Evolutionary conservation across 768 basidiomycete genomes (phyloP).

Genomic region (Termitomyces sp.): DNA sequence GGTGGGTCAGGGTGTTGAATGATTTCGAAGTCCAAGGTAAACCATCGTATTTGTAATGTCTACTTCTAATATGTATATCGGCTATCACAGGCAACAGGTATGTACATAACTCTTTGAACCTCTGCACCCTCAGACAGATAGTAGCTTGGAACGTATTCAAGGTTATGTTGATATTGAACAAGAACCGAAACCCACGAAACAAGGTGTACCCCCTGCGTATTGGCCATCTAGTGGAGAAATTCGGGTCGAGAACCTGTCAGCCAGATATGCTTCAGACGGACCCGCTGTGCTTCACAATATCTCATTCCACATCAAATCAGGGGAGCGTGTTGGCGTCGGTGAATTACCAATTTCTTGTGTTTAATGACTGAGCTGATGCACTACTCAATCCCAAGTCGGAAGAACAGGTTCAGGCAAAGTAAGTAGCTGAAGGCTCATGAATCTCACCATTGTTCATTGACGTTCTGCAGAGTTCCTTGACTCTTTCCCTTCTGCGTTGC

Average conservation of each 20-base stretch:
- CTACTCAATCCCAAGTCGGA: constrained; percentile 23
- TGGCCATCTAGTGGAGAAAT: constrained; percentile 61
- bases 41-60: background rate
- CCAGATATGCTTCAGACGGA: constrained; percentile 46
- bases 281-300: constrained; percentile 52
- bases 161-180: constrained; percentile 57
- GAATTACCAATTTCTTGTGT: background rate
- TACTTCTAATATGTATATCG: constrained; percentile 19
- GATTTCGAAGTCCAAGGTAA: constrained; percentile 37
- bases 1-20: constrained; percentile 37
- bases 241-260: constrained; percentile 46
- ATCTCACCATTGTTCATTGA: background rate
- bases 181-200: constrained; percentile 35
- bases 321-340: constrained; percentile 52
- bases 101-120: background rate
- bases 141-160: constrained; percentile 65
- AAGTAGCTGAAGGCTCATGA: background rate
- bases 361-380: background rate
- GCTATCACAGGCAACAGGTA: constrained; percentile 33
- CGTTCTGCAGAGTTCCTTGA: constrained; percentile 41
- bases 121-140: background rate
- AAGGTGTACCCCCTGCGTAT: constrained; percentile 51
- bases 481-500: constrained; percentile 50
- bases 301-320: constrained; percentile 47
- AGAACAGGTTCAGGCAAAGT: constrained; percentile 44